Evolutionary conservation across 2,329 filamentous ascomycete genomes (phyloP), one percentile per base, ranked within the genome.

Genomic region (Cytospora chrysosperma): DNA sequence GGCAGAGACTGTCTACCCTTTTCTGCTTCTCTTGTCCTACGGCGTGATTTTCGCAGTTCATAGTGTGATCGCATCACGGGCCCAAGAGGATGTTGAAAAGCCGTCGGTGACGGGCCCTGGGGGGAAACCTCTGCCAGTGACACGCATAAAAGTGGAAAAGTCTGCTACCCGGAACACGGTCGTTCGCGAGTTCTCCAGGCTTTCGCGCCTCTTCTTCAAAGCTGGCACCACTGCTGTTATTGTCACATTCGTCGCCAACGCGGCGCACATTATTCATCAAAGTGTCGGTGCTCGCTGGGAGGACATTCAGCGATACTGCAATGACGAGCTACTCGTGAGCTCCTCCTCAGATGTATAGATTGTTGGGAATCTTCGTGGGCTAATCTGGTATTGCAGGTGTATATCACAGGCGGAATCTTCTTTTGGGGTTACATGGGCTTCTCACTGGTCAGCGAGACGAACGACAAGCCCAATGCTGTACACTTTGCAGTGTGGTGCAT

Each of bases 381-480:
- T 64, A 55, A 61, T 51, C 37, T 53, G 5, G 17, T 15, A 21
- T 28, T 58, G 51, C 50, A 97, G 93, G 89, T 96, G 72, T 96
- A 96, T 75, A 81, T 96, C 67, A 85, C 92, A 62, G 92, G 89
- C 61, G 89, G 91, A 52, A 90, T 93, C 68, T 97, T 96, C 80
- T 87, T 95, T 67, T 95, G 96, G 78, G 84, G 91, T 56, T 88
- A 97, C 69, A 85, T 97, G 68, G 83, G 96, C 68, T 89, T 97
- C 71, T 93, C 93, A 32, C 84, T 98, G 63, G 82, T 96, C 71
- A 93, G 64, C 58, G 53, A 97, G 75, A 90, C 90, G 72, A 87
- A 86, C 67, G 88, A 92, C 37, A 91, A 91, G 15, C 95, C 95
- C 0, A 93, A 89, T 56, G 80, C 88, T 54, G 88, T 91, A 59